Evolutionary conservation across 2,329 filamentous ascomycete species (phyloP).

Genomic region (Zymoseptoria tritici): DNA sequence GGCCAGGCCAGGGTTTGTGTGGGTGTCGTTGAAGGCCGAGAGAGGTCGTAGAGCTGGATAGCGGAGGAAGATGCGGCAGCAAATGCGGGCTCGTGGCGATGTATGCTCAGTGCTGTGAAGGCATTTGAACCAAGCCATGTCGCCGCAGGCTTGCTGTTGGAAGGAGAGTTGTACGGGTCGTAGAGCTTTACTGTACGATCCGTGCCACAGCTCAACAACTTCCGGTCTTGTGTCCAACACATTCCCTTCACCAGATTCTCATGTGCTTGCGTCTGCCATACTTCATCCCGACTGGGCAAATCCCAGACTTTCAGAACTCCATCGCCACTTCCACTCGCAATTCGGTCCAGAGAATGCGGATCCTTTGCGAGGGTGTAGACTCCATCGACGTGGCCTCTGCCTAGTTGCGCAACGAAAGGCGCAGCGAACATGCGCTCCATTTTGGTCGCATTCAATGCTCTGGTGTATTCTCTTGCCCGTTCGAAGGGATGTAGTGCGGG

Average conservation of each 20-base stretch:
- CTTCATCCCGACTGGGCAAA: conserved; percentile 62
- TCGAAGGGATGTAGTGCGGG: conserved; percentile 86
- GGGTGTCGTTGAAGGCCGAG: conserved; percentile 66
- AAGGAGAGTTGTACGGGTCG: conserved; percentile 72
- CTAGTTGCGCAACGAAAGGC: conserved; percentile 79
- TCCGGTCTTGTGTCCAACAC: conserved; percentile 79
- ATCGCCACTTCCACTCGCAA: conserved; percentile 78
- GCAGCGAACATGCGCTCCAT: conserved; percentile 85
- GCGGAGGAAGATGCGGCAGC: conserved; percentile 65
- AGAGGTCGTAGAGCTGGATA: conserved; percentile 84
- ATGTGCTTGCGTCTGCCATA: conserved; percentile 75
- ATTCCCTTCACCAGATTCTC: conserved; percentile 90
- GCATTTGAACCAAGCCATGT: conserved; percentile 79
- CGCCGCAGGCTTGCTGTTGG: conserved; percentile 62
- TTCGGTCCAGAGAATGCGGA: conserved; percentile 39
- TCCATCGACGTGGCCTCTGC: conserved; percentile 86
- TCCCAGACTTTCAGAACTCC: conserved; percentile 94
- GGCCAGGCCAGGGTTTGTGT: conserved; percentile 83
- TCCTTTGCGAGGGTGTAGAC: conserved; percentile 45
- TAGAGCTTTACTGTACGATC: conserved; percentile 86
- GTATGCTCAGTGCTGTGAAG: conserved; percentile 78
- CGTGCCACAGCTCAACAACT: conserved; percentile 76
- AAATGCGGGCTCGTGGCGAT: conserved; percentile 70
- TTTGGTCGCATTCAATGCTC: conserved; percentile 77
- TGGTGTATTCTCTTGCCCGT: conserved; percentile 75